Conservation (phyloP, 2,329 filamentous ascomycete genomes). For the Fusarium sp. region DNA sequence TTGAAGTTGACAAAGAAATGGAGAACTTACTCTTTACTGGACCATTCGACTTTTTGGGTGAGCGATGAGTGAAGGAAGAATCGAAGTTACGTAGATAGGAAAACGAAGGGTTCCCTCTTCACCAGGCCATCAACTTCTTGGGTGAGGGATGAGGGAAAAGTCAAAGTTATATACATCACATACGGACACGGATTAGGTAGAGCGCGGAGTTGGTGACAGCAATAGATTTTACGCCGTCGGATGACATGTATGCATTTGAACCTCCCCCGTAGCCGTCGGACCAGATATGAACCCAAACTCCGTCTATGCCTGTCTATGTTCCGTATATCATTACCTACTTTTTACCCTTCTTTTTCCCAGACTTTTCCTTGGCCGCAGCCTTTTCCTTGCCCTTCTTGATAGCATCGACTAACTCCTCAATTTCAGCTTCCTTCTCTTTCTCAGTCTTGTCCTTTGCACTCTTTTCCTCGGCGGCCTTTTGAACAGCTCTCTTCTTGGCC, state of each 20-base stretch:
- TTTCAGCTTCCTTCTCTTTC: conserved; percentile 48
- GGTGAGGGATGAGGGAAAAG: conserved; percentile 8
- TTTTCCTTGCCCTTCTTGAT: conserved; percentile 58
- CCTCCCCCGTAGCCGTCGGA: conserved; percentile 12
- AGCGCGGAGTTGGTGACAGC: conserved; percentile 22
- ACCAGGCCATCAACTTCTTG: conserved; percentile 38
- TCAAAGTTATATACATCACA: not conserved
- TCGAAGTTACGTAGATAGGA: too few relatives aligned
- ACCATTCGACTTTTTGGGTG: conserved; percentile 38
- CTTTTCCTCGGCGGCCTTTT: conserved; percentile 54
- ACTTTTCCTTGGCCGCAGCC: conserved; percentile 36
- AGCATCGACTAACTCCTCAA: conserved; percentile 54
- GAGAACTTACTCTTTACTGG: conserved; percentile 37
- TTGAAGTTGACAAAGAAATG: conserved; percentile 34
- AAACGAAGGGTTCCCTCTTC: conserved; percentile 34
- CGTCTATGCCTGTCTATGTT: conserved; percentile 39
- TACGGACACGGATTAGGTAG: conserved; percentile 27
- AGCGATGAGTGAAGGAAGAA: not conserved
- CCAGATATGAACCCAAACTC: conserved; percentile 23
- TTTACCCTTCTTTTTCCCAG: conserved; percentile 43
- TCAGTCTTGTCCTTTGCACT: conserved; percentile 52
- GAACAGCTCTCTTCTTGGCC: conserved; percentile 64
- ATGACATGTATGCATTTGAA: not conserved
- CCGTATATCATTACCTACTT: conserved; percentile 35
- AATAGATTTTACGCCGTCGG: conserved; percentile 12